Evolutionary conservation across 1,139 yeast species (phyloP).

Genomic region (Protomyces inouyei): DNA sequence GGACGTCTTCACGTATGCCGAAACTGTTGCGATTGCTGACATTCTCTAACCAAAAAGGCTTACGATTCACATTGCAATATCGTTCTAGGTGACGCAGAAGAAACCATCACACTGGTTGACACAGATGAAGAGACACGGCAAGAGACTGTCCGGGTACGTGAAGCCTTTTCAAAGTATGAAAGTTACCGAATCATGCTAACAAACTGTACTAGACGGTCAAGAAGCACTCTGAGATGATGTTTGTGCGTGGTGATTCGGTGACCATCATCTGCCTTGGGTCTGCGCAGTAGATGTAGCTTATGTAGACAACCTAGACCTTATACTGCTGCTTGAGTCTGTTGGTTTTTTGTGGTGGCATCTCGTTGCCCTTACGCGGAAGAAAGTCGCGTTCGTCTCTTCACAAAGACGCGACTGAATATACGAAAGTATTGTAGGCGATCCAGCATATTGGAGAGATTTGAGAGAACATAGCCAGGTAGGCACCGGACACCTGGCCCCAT

Average conservation of each 20-base stretch:
- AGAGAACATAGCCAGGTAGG: no score
- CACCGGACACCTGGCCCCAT: no score
- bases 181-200: no score
- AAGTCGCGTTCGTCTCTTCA: no score
- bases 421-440: no score
- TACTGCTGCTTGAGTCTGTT: no score
- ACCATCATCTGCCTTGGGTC: slow-evolving; percentile 23
- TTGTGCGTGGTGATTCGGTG: slow-evolving; percentile 64
- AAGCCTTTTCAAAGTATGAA: not conserved
- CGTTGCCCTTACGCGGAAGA: no score
- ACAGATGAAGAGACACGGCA: slow-evolving; percentile 40
- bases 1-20: slow-evolving; percentile 70
- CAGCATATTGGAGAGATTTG: no score
- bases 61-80: slow-evolving; percentile 47
- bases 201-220: slow-evolving; percentile 43
- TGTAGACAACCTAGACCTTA: no score
- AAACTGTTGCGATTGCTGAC: not conserved
- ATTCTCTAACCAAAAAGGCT: not conserved
- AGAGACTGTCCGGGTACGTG: slow-evolving; percentile 43
- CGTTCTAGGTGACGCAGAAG: slow-evolving; percentile 89
- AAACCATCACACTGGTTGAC: slow-evolving; percentile 61
- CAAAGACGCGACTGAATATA: no score
- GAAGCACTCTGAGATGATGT: slow-evolving; percentile 79
- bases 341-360: no score
- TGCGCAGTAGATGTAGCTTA: not conserved